Evolutionary conservation across 768 basidiomycete species (phyloP), one percentile per base, ranked within the genome.

Genomic region (Suillus occidentalis): DNA sequence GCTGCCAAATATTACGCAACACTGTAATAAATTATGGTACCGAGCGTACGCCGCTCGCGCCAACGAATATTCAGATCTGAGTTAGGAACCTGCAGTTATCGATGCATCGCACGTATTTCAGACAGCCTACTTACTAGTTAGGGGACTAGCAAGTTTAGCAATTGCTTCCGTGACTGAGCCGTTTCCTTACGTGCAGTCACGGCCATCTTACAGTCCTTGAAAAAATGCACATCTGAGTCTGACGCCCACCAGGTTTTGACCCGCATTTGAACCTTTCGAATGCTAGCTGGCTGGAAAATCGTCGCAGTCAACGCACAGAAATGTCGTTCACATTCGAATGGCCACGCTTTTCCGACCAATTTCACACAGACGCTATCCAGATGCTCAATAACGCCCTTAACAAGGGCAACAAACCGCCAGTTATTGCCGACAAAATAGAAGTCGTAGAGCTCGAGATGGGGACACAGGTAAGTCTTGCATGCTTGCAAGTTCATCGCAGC

Each of bases 401-500:
- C 84, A 94, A 97, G 83, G 97, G 97, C 68, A 91, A 89, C 80
- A 98, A 97, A 75, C 97, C 97, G 1, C 95, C 95, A 36, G 91
- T 99, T 72, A 98, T 99, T 69, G 96, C 95, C 61, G 97, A 97
- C 79, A 90, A 86, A 77, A 99, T 99, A 68, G 95, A 99, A 76
- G 97, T 99, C 37, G 92, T 97, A 61, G 97, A 99, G 75, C 81
- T 99, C n/a, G 91, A 98, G 78, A 99, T 99, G 97, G 97, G 97
- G 43, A 94, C 92, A 2, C 91, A 97, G 83, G 96, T 95, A 66
- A 62, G 81, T 73, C 40, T n/a, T 58, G 28, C 40, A n/a, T 25
- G 28, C 39, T 53, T 50, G 20, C 22, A 8, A 34, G 10, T 53
- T 13, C 9, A n/a, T 31, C 3, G 5, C 43, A 20, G 34, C 13